Base-by-base conservation (phyloP, 2,329 filamentous ascomycete genomes). In the Pyricularia pennisetigena region DNA sequence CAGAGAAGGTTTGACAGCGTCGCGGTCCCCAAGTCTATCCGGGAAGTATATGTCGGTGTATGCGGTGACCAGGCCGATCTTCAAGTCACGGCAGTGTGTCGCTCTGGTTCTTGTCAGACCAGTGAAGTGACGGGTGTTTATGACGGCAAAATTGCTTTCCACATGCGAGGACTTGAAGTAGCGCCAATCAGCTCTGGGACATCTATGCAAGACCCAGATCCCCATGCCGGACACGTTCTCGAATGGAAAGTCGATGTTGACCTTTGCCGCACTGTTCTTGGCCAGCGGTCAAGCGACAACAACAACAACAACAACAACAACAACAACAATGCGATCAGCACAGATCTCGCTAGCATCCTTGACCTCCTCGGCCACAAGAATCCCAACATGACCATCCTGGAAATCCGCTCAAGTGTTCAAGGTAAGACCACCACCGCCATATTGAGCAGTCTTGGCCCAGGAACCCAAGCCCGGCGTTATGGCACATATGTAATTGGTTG, bases 331-430 rank as follows among this genome's bases (percentile, higher is more conserved):
- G 6, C 6, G 41, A 4, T 4, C 6, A 12, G n/a, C n/a, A 14
- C 16, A 8, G 28, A 59, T 12, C 20, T 66, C 5, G 23, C 28
- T 29, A 35, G 49, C 4, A 14, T 63, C 8, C 9, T 69, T n/a
- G 28, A 41, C 23, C 64, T 68, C 14, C 41, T 70, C 14, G 65
- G 64, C 8, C 69, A 74, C 65, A 72, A 72, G 35, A 71, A 71
- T 12, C 72, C 73, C 2, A 69, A 68, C 28, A 66, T 74, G 59
- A 70, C 62, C 12, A 64, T 74, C 35, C 70, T 74, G 24, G 57
- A 66, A 57, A 64, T 68, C 14, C n/a, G 57, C 10, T 26, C 24
- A 12, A 12, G n/a, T 10, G 57, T 23, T 24, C 7, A 26, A 26
- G 12, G 23, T 20, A 4, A 41, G 20, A 65, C 5, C 16, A 32